Evolutionary conservation across 441 rosid species (phyloP), one percentile per base, ranked within the genome.

Genomic region (Daphne laureola): DNA sequence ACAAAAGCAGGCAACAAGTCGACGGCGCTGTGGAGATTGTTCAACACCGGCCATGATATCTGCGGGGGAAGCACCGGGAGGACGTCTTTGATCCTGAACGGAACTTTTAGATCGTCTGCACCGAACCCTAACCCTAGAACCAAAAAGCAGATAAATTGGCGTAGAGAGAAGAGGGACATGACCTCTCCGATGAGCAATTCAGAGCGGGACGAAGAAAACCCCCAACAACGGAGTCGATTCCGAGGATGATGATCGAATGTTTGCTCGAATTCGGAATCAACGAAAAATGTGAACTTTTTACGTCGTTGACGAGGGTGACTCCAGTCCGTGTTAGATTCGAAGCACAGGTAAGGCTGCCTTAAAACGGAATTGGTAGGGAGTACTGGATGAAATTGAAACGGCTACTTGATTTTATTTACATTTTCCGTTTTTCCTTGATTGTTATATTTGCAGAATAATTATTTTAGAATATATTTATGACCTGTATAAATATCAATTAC

Each of bases 41-140:
- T 86, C 59, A 92, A 56, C n/a, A 92, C 88, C 27, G 97, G 96
- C 97, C 96, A 89, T 0, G 98, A 89, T 11, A 92, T 52, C 79
- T 86, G 88, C 58, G 70, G 91, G 11, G 97, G 97, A 13, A 89
- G 66, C 59, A 81, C 67, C 38, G 98, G 96, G 44, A 92, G 94
- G 55, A 89, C 79, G 57, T 92, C 97, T 31, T 81, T 75, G 63
- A 76, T 67, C 63, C 79, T 63, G 53, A 92, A 83, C 1, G 97
- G 97, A 17, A 83, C 73, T 61, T 81, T 84, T 12, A 86, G 42
- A 44, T 88, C 69, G 58, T 63, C 67, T 41, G 63, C 67, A 64
- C 58, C 78, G 38, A 73, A 69, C 53, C 77, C 80, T 55, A 79
- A 69, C 64, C 80, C 83, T 65, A 78, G 11, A 31, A 31, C 9